phyloP scores from a whole-genome alignment of 179 eudicot genomes.

The Drosera spatulata region DNA sequence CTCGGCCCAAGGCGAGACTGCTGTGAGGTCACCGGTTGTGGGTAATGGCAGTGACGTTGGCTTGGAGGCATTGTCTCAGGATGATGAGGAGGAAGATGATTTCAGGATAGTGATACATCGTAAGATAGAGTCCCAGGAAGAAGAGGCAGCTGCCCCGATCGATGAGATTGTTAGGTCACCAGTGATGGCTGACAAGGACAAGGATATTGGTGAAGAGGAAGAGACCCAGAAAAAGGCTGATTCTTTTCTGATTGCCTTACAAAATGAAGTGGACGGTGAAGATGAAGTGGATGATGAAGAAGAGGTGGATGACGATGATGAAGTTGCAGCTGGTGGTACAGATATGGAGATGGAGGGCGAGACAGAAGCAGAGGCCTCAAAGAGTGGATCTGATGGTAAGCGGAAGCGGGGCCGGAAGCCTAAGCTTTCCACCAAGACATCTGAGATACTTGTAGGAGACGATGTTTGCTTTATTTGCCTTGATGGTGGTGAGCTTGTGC shows the following conservation, averaged over 20 bases:
- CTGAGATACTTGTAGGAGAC: constrained; percentile 60
- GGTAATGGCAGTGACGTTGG: too few relatives aligned
- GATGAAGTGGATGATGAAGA: too few relatives aligned
- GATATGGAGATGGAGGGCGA: constrained; percentile 24
- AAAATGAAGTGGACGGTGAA: constrained; percentile 1
- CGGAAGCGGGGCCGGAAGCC: constrained; percentile 55
- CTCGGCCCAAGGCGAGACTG: too few relatives aligned
- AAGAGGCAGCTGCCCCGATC: too few relatives aligned
- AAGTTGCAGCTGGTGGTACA: constrained; percentile 11
- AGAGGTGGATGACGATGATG: constrained; percentile 4
- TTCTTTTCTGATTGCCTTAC: neutral
- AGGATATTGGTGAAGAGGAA: constrained; percentile 4
- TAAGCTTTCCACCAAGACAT: constrained; percentile 25
- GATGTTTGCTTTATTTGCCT: constrained; percentile 98
- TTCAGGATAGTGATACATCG: too few relatives aligned
- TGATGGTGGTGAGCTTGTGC: constrained; percentile 93
- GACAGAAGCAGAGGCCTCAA: constrained; percentile 20
- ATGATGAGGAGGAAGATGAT: too few relatives aligned
- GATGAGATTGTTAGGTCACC: neutral
- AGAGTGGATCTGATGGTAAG: constrained; percentile 47
- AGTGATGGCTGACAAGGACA: neutral
- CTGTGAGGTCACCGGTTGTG: too few relatives aligned
- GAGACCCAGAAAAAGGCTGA: constrained; percentile 1
- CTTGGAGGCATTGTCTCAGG: too few relatives aligned
- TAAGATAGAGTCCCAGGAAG: too few relatives aligned